phyloP scores from a whole-genome alignment of 192 early-diverging fungal species.

The Coemansia sp. region DNA sequence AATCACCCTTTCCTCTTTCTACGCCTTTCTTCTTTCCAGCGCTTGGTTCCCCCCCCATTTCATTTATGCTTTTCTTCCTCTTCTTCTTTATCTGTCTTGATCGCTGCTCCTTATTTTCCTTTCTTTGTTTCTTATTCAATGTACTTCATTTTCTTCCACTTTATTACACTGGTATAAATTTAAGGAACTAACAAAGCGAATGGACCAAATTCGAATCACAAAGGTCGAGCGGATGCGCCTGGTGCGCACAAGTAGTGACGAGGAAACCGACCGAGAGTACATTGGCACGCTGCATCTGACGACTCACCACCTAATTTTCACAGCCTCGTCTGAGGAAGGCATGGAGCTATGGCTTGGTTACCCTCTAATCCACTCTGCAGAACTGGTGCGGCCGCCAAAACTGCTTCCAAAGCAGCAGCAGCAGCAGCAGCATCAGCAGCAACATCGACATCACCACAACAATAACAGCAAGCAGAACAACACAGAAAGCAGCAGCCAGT shows the following conservation, averaged over 20 bases:
- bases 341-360: slow-evolving; percentile 82
- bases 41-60: no score
- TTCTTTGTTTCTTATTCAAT: slow-evolving; percentile 5
- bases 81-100: no score
- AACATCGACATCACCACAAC: background rate
- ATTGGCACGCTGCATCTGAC: slow-evolving; percentile 69
- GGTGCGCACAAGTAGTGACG: slow-evolving; percentile 18
- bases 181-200: slow-evolving; percentile 9
- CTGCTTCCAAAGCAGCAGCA: background rate
- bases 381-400: slow-evolving; percentile 34
- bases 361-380: slow-evolving; percentile 80
- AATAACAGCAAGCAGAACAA: background rate
- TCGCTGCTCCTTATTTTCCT: background rate
- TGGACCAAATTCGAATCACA: slow-evolving; percentile 33
- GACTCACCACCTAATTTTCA: slow-evolving; percentile 78
- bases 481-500: background rate
- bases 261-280: slow-evolving; percentile 2
- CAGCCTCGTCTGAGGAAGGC: slow-evolving; percentile 14
- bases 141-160: slow-evolving; percentile 3
- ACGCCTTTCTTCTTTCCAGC: background rate
- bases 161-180: slow-evolving; percentile 2
- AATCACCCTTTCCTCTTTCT: slow-evolving; percentile 1
- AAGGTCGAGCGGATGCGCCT: slow-evolving; percentile 48
- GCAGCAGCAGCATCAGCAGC: background rate
- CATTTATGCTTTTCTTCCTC: no score